Percentiles rank a stretch among this genome's conserved stretches.
Conservation (phyloP, 495 filamentous ascomycete species). For the Schizothecium vesticola region DNA sequence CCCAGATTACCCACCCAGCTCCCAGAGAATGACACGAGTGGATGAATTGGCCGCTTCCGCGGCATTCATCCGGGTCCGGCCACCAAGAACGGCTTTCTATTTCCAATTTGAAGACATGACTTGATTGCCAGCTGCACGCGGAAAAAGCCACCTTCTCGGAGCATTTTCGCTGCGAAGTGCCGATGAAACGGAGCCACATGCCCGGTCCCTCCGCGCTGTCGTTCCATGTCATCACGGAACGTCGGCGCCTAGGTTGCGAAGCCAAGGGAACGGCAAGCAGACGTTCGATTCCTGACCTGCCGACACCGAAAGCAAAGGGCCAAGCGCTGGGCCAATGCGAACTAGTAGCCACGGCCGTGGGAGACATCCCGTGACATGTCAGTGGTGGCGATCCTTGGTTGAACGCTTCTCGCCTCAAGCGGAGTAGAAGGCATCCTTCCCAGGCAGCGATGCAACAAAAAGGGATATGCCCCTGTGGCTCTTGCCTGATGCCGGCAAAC, state of each 20-base stretch:
- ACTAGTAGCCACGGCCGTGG: not conserved
- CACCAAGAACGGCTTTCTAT: not conserved
- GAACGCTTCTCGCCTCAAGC: no score
- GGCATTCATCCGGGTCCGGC: not conserved
- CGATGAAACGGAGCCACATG: not conserved
- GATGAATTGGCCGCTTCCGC: not conserved
- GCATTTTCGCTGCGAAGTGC: not conserved
- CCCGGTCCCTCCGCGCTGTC: not conserved
- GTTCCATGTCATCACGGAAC: not conserved
- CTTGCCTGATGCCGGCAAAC: not conserved
- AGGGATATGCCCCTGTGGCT: not conserved
- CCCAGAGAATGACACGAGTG: not conserved
- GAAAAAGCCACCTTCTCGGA: not conserved
- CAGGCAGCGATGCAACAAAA: not conserved
- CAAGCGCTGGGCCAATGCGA: not conserved
- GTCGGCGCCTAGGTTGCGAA: not conserved
- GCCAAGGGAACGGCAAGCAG: not conserved
- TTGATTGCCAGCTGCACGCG: not conserved
- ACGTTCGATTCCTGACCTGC: not conserved
- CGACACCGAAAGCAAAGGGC: not conserved
- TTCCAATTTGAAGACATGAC: not conserved
- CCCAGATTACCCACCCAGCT: not conserved
- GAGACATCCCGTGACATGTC: not conserved
- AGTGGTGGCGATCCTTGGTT: not conserved
- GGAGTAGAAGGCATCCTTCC: not conserved